Evolutionary conservation across 1,284 basidiomycete genomes (phyloP).

Genomic region (Trametes sp.): DNA sequence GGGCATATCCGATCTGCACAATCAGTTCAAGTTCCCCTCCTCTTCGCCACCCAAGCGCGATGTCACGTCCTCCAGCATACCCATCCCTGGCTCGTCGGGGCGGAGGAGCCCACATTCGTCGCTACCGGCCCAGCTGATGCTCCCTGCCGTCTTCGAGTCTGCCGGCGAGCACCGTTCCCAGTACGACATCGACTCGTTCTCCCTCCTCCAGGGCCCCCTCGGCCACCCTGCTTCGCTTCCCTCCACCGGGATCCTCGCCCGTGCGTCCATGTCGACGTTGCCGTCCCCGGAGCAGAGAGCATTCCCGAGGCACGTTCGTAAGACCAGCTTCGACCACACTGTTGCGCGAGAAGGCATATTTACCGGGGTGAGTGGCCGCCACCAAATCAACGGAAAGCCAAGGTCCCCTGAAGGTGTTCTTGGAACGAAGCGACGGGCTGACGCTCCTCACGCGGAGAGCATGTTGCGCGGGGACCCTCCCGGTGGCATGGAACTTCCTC

Average conservation of each 20-base stretch:
- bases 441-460: conserved; percentile 76
- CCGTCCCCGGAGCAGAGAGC: conserved; percentile 56
- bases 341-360: conserved; percentile 73
- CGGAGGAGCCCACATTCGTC: conserved; percentile 58
- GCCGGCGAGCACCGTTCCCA: conserved; percentile 35
- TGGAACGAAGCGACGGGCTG: conserved; percentile 78
- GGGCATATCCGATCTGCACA: conserved; percentile 45
- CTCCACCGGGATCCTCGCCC: conserved; percentile 60
- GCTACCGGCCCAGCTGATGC: conserved; percentile 32
- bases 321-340: conserved; percentile 93
- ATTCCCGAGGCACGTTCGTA: conserved; percentile 85
- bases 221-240: conserved; percentile 76
- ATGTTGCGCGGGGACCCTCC: conserved; percentile 79
- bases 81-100: conserved; percentile 59
- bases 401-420: conserved; percentile 65
- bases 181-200: conserved; percentile 43
- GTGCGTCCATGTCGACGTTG: conserved; percentile 49
- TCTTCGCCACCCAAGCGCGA: conserved; percentile 43
- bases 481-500: conserved; percentile 52
- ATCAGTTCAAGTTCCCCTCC: conserved; percentile 45
- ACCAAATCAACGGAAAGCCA: conserved; percentile 82
- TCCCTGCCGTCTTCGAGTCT: conserved; percentile 66
- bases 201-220: conserved; percentile 56
- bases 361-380: conserved; percentile 65
- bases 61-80: conserved; percentile 52